Evolutionary conservation across 306 rosid genomes (phyloP).

Genomic region (cucumber (Cucumis sativus)): DNA sequence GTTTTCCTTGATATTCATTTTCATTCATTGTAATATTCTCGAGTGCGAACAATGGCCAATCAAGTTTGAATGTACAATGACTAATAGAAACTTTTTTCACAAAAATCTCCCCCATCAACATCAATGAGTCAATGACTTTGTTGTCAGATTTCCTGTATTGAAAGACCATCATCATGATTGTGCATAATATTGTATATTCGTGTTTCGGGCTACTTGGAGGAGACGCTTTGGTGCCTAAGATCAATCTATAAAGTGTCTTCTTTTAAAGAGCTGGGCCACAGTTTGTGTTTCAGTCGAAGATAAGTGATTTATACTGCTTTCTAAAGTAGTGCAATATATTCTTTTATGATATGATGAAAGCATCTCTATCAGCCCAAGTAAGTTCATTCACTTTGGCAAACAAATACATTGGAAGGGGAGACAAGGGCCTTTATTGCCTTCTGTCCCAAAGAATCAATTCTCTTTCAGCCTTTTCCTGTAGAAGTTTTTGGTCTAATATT

Average conservation of each 20-base stretch:
- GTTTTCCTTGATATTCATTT: conserved; percentile 11
- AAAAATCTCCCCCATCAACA: background rate
- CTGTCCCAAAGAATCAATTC: conserved; percentile 14
- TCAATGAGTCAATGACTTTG: background rate
- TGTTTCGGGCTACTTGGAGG: background rate
- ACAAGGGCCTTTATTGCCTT: background rate
- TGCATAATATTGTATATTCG: background rate
- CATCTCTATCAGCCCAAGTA: background rate
- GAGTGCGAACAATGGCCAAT: conserved; percentile 14
- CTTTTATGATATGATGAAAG: background rate
- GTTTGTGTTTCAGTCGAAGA: background rate
- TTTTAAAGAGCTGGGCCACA: background rate
- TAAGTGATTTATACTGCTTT: conserved; percentile 7
- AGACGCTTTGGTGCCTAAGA: background rate
- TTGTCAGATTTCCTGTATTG: background rate
- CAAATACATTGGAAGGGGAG: conserved; percentile 1
- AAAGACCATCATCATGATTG: background rate
- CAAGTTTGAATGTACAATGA: conserved; percentile 12
- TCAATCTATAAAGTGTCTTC: background rate
- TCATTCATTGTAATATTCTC: conserved; percentile 19
- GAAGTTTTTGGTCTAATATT: conserved; percentile 5
- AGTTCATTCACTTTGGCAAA: conserved; percentile 1
- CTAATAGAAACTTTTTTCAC: background rate
- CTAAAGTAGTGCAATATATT: conserved; percentile 5
- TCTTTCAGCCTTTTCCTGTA: conserved; percentile 15